These are phyloP conservation scores for Suhomyces sp. DNA, from an alignment of 805 yeast genomes.

Conservation along the genomic window DNA sequence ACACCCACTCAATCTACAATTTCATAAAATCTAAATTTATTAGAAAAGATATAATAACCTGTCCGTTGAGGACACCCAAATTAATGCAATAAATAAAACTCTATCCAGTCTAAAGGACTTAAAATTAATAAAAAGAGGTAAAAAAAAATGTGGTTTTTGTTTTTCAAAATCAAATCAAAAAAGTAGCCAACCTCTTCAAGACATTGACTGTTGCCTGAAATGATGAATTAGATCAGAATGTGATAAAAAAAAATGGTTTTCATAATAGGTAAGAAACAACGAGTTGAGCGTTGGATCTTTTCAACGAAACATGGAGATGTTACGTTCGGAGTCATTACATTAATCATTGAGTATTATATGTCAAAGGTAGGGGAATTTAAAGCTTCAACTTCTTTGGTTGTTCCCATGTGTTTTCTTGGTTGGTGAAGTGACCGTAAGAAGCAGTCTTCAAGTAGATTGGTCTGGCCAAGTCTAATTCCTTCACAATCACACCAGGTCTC, in stretches of 20 bases:
- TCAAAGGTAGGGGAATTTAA: conserved; percentile 29
- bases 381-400: conserved; percentile 77
- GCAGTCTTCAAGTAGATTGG: conserved; percentile 99
- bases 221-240: neutral
- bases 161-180: neutral
- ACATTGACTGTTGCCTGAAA: neutral
- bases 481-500: conserved; percentile 99
- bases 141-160: conserved; percentile 15
- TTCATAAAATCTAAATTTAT: neutral
- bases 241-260: conserved; percentile 10
- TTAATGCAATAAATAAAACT: conserved; percentile 42
- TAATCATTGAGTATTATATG: conserved; percentile 31
- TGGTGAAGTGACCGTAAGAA: conserved; percentile 98
- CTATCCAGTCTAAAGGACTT: conserved; percentile 24
- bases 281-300: conserved; percentile 45
- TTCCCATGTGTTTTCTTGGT: conserved; percentile 99
- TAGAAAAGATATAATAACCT: conserved; percentile 14
- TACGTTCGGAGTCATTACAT: conserved; percentile 39
- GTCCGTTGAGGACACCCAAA: conserved; percentile 53
- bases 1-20: neutral
- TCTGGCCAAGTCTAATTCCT: conserved; percentile 94
- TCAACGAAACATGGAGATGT: conserved; percentile 1
- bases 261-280: conserved; percentile 24
- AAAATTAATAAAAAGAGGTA: conserved; percentile 5
- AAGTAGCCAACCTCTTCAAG: neutral